These are phyloP conservation scores for Adansonia grandidieri DNA, from an alignment of 441 rosid genomes.

Conservation along the genomic window DNA sequence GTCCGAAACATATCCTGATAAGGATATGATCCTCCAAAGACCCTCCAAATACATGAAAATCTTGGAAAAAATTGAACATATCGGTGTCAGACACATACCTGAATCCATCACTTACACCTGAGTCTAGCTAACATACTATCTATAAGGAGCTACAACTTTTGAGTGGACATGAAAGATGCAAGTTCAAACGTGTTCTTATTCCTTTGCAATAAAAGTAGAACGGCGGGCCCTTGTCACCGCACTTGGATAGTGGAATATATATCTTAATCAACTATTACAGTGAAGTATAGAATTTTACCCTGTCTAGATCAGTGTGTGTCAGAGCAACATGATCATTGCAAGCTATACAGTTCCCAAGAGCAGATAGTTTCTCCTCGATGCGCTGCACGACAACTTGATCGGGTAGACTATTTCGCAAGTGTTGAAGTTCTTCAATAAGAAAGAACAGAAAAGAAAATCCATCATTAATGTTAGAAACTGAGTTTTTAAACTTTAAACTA, in stretches of 20 bases:
- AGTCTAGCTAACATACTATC: not conserved
- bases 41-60: no score
- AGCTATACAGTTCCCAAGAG: constrained; percentile 90
- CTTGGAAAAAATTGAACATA: no score
- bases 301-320: constrained; percentile 92
- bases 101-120: no score
- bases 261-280: not conserved
- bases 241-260: not conserved
- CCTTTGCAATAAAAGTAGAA: not conserved
- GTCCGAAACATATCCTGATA: no score
- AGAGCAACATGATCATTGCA: constrained; percentile 98
- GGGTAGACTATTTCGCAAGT: constrained; percentile 90
- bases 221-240: no score
- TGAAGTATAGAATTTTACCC: constrained; percentile 43
- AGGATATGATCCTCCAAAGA: no score
- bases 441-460: constrained; percentile 14
- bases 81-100: no score
- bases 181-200: not conserved
- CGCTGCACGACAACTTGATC: constrained; percentile 89
- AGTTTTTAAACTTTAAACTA: not conserved
- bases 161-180: not conserved
- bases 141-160: not conserved
- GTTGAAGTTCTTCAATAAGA: constrained; percentile 75
- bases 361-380: constrained; percentile 84
- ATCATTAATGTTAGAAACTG: not conserved